These are phyloP conservation scores for Cajanus cajan DNA, from an alignment of 306 rosid species.

Conservation along the genomic window DNA sequence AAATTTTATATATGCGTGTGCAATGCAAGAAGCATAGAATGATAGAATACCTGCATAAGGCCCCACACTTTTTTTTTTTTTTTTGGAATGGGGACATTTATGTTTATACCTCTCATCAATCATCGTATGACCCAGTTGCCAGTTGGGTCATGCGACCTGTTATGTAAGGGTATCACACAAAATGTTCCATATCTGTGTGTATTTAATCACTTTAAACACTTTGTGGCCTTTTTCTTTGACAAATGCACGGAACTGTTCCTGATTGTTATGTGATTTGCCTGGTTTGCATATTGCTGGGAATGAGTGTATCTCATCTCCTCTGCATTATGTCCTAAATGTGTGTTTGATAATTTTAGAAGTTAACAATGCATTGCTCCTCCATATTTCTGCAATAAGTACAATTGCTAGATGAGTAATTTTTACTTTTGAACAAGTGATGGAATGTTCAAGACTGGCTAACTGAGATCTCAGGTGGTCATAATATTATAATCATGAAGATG, in stretches of 20 bases:
- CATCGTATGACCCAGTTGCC: neutral
- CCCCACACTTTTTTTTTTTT: neutral
- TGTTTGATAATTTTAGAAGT: neutral
- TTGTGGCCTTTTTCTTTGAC: neutral
- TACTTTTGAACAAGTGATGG: neutral
- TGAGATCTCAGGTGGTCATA: neutral
- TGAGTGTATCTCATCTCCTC: neutral
- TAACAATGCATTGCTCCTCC: neutral
- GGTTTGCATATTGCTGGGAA: neutral
- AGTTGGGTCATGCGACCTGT: neutral
- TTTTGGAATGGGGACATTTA: neutral
- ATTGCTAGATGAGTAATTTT: neutral
- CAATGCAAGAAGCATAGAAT: neutral
- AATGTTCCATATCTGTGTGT: neutral
- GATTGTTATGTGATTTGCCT: neutral
- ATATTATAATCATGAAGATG: neutral
- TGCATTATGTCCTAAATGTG: neutral
- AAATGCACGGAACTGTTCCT: neutral
- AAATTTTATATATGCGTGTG: neutral
- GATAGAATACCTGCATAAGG: neutral
- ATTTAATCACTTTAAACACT: neutral
- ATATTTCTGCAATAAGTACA: neutral
- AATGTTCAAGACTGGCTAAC: neutral
- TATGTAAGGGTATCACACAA: neutral
- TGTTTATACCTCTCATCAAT: neutral